phyloP scores from a whole-genome alignment of 768 basidiomycete genomes.

The Panaeolus papilionaceus region DNA sequence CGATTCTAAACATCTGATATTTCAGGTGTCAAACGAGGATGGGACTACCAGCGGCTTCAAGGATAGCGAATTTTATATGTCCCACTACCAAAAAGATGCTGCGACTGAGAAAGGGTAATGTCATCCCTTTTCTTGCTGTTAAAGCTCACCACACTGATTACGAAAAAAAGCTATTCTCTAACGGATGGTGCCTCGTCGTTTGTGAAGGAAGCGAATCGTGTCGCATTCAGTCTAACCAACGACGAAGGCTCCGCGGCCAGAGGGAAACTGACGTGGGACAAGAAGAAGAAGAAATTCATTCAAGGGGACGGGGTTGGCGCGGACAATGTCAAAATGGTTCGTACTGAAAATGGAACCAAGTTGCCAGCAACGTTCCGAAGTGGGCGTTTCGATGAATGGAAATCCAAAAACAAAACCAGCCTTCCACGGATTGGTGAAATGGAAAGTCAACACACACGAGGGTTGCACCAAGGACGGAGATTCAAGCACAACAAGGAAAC shows the following conservation, averaged over 20 bases:
- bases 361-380: slow-evolving; percentile 92
- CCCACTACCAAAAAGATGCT: slow-evolving; percentile 88
- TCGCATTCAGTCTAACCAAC: slow-evolving; percentile 82
- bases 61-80: slow-evolving; percentile 91
- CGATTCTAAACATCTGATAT: slow-evolving; percentile 20
- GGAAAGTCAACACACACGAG: slow-evolving; percentile 55
- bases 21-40: slow-evolving; percentile 48
- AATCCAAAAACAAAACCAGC: slow-evolving; percentile 71
- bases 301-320: slow-evolving; percentile 85
- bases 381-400: slow-evolving; percentile 97
- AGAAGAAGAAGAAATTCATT: slow-evolving; percentile 94
- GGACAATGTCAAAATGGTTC: slow-evolving; percentile 93
- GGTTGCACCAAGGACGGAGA: slow-evolving; percentile 56
- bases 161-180: slow-evolving; percentile 76
- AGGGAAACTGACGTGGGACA: slow-evolving; percentile 87
- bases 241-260: slow-evolving; percentile 72
- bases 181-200: slow-evolving; percentile 89
- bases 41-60: slow-evolving; percentile 61
- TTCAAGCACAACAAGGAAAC: slow-evolving; percentile 76
- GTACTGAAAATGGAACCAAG: slow-evolving; percentile 89
- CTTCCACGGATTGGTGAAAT: slow-evolving; percentile 86
- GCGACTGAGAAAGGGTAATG: slow-evolving; percentile 88
- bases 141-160: background rate
- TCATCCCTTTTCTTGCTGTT: slow-evolving; percentile 13
- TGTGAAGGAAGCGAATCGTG: slow-evolving; percentile 78